A percentile compares a stretch with the other conserved stretches of the same genome.
phyloP scores from a whole-genome alignment of 441 rosid genomes.

The Bruguiera hainesii region DNA sequence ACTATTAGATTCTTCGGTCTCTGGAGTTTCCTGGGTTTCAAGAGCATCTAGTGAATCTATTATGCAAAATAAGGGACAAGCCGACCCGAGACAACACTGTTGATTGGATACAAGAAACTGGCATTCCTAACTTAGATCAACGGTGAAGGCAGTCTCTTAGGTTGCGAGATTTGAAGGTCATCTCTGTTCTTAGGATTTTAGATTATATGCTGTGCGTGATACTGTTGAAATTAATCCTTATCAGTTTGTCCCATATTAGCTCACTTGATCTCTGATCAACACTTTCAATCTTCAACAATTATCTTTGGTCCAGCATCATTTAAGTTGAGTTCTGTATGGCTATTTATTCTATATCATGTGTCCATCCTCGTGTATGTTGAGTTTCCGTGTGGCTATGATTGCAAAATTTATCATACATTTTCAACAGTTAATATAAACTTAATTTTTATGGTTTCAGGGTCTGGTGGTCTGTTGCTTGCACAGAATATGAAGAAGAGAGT shows the following conservation, averaged over 20 bases:
- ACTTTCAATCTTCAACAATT: too few species aligned
- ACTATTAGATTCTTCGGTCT: slow-evolving; percentile 1
- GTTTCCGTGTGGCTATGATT: slow-evolving; percentile 13
- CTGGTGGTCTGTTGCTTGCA: slow-evolving; percentile 24
- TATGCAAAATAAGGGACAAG: slow-evolving; percentile 11
- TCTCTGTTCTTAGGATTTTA: slow-evolving; percentile 15
- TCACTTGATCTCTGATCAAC: not conserved
- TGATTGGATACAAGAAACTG: slow-evolving; percentile 7
- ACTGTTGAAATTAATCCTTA: slow-evolving; percentile 5
- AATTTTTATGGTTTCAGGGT: slow-evolving; percentile 36
- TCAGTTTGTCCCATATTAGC: not conserved
- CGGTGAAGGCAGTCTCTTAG: slow-evolving; percentile 14
- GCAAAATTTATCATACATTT: slow-evolving; percentile 1
- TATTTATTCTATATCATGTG: too few species aligned
- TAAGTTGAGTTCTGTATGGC: too few species aligned
- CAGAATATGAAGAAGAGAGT: slow-evolving; percentile 18
- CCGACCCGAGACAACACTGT: not conserved
- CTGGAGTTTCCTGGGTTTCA: slow-evolving; percentile 17
- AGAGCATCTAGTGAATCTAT: not conserved
- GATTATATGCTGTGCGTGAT: slow-evolving; percentile 5
- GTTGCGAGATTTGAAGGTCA: slow-evolving; percentile 26
- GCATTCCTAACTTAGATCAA: slow-evolving; percentile 17
- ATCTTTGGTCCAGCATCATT: too few species aligned
- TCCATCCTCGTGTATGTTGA: not conserved
- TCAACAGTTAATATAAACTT: not conserved